Conservation (phyloP, 768 basidiomycete genomes). For the Suillus sp. region DNA sequence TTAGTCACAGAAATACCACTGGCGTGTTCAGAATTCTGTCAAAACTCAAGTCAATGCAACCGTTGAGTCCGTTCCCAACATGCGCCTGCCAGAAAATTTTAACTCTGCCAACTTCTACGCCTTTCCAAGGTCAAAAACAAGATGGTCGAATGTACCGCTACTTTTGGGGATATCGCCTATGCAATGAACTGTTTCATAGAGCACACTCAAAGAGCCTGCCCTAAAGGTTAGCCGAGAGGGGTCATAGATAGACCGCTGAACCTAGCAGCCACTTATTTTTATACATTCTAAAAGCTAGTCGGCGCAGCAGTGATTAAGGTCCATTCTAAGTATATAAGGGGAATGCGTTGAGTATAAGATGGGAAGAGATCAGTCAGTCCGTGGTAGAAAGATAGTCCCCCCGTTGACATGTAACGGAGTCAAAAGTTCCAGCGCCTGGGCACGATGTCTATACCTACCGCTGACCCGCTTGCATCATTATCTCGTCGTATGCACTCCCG, state of each 20-base stretch:
- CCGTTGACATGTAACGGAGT: slow-evolving; percentile 27
- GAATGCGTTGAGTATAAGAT: slow-evolving; percentile 12
- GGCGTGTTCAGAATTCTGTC: too few relatives aligned
- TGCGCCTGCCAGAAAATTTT: too few relatives aligned
- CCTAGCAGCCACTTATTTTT: background rate
- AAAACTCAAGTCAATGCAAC: too few relatives aligned
- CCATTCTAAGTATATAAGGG: slow-evolving; percentile 15
- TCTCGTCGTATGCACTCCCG: slow-evolving; percentile 51
- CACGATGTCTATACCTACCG: slow-evolving; percentile 7
- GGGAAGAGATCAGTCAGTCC: slow-evolving; percentile 11
- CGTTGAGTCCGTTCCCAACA: too few relatives aligned
- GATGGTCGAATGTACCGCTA: too few relatives aligned
- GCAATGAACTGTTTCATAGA: too few relatives aligned
- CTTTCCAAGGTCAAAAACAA: too few relatives aligned
- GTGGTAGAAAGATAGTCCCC: slow-evolving; percentile 9
- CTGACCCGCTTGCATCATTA: slow-evolving; percentile 43
- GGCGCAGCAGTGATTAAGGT: slow-evolving; percentile 8
- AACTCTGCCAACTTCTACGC: too few relatives aligned
- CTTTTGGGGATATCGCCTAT: too few relatives aligned
- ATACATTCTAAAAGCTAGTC: background rate
- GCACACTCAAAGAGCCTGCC: too few relatives aligned
- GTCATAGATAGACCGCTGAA: background rate
- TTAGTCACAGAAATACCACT: too few relatives aligned
- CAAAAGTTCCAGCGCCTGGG: background rate
- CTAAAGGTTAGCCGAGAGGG: too few relatives aligned